phyloP scores from a whole-genome alignment of 148 eudicot species.

The Amaranthus hypochondriacus region DNA sequence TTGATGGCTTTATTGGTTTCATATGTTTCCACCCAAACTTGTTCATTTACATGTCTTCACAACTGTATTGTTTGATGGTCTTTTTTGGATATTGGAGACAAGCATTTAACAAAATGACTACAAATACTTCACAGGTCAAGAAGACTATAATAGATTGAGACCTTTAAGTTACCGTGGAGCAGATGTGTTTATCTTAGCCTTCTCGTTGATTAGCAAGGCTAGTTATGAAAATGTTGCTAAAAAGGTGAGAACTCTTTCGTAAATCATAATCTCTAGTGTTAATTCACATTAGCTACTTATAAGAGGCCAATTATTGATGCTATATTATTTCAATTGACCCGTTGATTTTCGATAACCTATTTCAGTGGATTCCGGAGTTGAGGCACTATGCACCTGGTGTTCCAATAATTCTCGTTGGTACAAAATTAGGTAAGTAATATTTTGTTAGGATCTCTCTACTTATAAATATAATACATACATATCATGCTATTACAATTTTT shows the following conservation, averaged over 20 bases:
- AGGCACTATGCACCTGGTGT: conserved; percentile 89
- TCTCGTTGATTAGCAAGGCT: conserved; percentile 62
- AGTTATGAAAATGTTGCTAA: conserved; percentile 63
- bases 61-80: background rate
- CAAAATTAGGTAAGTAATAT: conserved; percentile 56
- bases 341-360: conserved; percentile 17
- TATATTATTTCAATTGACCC: conserved; percentile 1
- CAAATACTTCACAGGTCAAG: conserved; percentile 41
- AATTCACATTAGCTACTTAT: background rate
- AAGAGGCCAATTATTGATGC: background rate
- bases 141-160: conserved; percentile 59
- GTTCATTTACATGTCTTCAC: background rate
- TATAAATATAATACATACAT: background rate
- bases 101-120: background rate
- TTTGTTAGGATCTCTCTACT: background rate
- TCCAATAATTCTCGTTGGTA: conserved; percentile 84
- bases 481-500: background rate
- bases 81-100: background rate
- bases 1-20: too few relatives aligned
- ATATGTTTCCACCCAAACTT: too few relatives aligned
- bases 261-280: background rate
- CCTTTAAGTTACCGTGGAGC: conserved; percentile 68
- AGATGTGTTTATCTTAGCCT: conserved; percentile 56
- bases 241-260: conserved; percentile 32
- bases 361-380: conserved; percentile 83